Evolutionary conservation across 31 red algal genomes (phyloP), one percentile per base, ranked within the genome.

Genomic region (Endocladia muricata): DNA sequence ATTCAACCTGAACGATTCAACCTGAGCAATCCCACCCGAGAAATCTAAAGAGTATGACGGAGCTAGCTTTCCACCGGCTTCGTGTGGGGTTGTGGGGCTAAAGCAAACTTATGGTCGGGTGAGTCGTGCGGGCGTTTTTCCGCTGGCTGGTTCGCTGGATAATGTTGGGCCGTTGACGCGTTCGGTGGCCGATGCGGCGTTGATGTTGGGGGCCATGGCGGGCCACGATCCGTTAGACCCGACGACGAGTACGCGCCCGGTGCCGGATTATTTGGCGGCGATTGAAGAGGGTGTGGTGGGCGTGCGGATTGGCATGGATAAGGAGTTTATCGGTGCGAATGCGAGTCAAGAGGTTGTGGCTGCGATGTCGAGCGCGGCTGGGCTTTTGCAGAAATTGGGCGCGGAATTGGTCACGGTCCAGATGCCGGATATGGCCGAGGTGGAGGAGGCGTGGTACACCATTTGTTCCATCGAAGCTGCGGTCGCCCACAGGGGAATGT

Each of bases 81-180:
- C n/a, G n/a, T n/a, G n/a, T n/a, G n/a, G n/a, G n/a, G n/a, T n/a
- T n/a, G n/a, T n/a, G n/a, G n/a, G n/a, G n/a, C n/a, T n/a, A n/a
- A n/a, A n/a, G n/a, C n/a, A n/a, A n/a, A n/a, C n/a, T n/a, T n/a
- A n/a, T n/a, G n/a, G n/a, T 25, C 8, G 8, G 19, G 54, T 77
- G 22, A 61, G 54, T 61, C 34, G 73, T 22, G 32, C 35, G 58
- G 73, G 73, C 34, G 21, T 77, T 23, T 30, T 77, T 23, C 54
- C 73, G 44, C 37, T 62, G 17, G 73, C 51, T 37, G 35, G 33
- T 30, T 77, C 73, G 51, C 73, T 77, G 36, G 73, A 77, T 61
- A 23, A 61, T 2, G 43, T 77, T 6, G 73, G 73, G 2, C 51
- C 54, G 3, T 29, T 26, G 32, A 73, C 69, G 21, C 32, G 40